Evolutionary conservation across 495 filamentous ascomycete genomes (phyloP).

Genomic region (Penicillium paradoxum): DNA sequence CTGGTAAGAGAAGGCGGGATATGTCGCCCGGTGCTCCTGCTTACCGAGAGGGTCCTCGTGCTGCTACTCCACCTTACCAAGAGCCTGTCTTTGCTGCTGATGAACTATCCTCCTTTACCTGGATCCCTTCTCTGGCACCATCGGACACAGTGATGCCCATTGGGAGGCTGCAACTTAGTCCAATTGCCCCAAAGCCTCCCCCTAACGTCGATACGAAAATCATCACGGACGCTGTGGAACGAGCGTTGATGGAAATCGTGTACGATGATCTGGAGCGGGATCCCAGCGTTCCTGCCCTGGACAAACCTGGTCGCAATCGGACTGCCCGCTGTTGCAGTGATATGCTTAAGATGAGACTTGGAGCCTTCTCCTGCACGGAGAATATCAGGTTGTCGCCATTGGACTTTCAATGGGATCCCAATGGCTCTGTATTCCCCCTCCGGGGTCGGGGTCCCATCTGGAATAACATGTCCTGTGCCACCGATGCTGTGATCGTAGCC

Average conservation of each 20-base stretch:
- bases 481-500: slow-evolving; percentile 32
- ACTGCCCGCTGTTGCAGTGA: slow-evolving; percentile 13
- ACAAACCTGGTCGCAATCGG: slow-evolving; percentile 3
- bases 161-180: background rate
- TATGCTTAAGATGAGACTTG: slow-evolving; percentile 16
- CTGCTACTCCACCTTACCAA: background rate
- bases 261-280: slow-evolving; percentile 31
- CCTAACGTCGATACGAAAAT: background rate
- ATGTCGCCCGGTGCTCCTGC: slow-evolving; percentile 3
- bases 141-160: background rate
- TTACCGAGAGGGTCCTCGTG: background rate
- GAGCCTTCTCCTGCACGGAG: slow-evolving; percentile 8
- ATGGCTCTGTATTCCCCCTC: slow-evolving; percentile 18
- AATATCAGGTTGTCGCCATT: slow-evolving; percentile 14
- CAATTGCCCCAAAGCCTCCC: background rate
- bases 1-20: background rate
- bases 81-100: background rate
- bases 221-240: slow-evolving; percentile 24
- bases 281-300: slow-evolving; percentile 13
- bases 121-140: background rate
- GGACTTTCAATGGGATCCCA: slow-evolving; percentile 10
- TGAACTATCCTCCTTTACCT: background rate
- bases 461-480: slow-evolving; percentile 16
- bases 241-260: slow-evolving; percentile 22
- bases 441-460: slow-evolving; percentile 32